Base-by-base conservation (phyloP, 1,284 basidiomycete species). In the Trametes sp. region DNA sequence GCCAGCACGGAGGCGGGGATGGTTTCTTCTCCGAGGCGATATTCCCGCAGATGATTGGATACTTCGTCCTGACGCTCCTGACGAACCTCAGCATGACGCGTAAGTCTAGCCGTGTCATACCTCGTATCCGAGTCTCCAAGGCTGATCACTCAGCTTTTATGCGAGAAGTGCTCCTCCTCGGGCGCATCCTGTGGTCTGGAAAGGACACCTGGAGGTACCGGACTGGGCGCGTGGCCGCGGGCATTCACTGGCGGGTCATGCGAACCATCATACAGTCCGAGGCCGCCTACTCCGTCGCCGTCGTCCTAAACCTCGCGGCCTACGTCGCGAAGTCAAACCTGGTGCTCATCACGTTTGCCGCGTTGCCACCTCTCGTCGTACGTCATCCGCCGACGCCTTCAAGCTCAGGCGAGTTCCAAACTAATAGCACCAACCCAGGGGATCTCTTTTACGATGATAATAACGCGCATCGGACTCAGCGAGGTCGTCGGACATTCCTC, bases 361-460 rank as follows among this genome's bases (percentile, higher is more conserved):
- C 56, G 11, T 31, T 51, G 28, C 56, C 46, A 4, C 56, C 55
- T 13, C 44, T 57, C 14, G 46, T 57, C 31, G 55, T 57, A 28
- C 19, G 55, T 38, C 16, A n/a, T n/a, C n/a, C n/a, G n/a, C n/a
- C n/a, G n/a, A n/a, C n/a, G n/a, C n/a, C n/a, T n/a, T n/a, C n/a
- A n/a, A n/a, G n/a, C n/a, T n/a, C n/a, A n/a, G n/a, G n/a, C n/a
- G n/a, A n/a, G n/a, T n/a, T n/a, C n/a, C n/a, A n/a, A n/a, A n/a
- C n/a, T n/a, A n/a, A n/a, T n/a, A n/a, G n/a, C n/a, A n/a, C n/a
- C n/a, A n/a, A n/a, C n/a, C n/a, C 21, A 59, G 57, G 57, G 49
- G 1, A 44, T 59, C 16, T 51, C 57, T 1, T 59, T 59, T 19
- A 59, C 57, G 5, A 16, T 45, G 29, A 59, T 59, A 38, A 59